These are phyloP conservation scores for Helotiales sp. DNA, from an alignment of 2,329 filamentous ascomycete genomes.

Conservation along the genomic window DNA sequence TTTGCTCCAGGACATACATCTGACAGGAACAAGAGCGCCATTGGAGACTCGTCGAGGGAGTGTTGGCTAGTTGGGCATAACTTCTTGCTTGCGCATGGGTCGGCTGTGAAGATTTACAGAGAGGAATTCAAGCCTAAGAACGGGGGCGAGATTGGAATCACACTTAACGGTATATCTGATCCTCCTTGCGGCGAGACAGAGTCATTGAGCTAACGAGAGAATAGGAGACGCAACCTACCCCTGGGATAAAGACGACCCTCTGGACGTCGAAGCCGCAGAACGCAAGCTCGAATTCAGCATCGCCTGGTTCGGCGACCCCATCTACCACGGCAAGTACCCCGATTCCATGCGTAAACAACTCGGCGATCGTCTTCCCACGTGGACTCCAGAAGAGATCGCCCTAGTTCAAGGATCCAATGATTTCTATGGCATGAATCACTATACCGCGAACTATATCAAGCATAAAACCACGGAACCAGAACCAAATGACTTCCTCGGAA, in stretches of 20 bases:
- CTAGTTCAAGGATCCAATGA: slow-evolving; percentile 86
- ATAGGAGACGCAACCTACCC: slow-evolving; percentile 76
- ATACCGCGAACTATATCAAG: slow-evolving; percentile 84
- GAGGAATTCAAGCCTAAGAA: slow-evolving; percentile 75
- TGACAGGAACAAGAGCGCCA: slow-evolving; percentile 67
- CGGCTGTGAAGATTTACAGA: slow-evolving; percentile 79
- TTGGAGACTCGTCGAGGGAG: slow-evolving; percentile 74
- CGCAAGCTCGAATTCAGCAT: slow-evolving; percentile 87
- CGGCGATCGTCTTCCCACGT: slow-evolving; percentile 72
- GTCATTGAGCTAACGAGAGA: slow-evolving; percentile 8
- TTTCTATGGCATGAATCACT: slow-evolving; percentile 95
- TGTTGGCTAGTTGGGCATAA: slow-evolving; percentile 83
- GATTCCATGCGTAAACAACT: slow-evolving; percentile 81
- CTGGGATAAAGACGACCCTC: slow-evolving; percentile 75
- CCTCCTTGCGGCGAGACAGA: neutral
- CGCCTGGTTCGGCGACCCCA: slow-evolving; percentile 84
- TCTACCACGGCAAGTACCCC: slow-evolving; percentile 84
- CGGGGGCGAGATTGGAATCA: slow-evolving; percentile 82
- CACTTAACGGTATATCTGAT: slow-evolving; percentile 74
- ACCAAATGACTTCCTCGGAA: slow-evolving; percentile 69
- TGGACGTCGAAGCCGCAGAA: slow-evolving; percentile 72
- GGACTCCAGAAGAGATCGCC: slow-evolving; percentile 68
- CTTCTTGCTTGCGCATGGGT: slow-evolving; percentile 75
- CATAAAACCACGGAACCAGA: slow-evolving; percentile 63
- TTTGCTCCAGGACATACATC: slow-evolving; percentile 84